Evolutionary conservation across 2,329 filamentous ascomycete genomes (phyloP).

Genomic region (Hawksworthiomyces lignivorus): DNA sequence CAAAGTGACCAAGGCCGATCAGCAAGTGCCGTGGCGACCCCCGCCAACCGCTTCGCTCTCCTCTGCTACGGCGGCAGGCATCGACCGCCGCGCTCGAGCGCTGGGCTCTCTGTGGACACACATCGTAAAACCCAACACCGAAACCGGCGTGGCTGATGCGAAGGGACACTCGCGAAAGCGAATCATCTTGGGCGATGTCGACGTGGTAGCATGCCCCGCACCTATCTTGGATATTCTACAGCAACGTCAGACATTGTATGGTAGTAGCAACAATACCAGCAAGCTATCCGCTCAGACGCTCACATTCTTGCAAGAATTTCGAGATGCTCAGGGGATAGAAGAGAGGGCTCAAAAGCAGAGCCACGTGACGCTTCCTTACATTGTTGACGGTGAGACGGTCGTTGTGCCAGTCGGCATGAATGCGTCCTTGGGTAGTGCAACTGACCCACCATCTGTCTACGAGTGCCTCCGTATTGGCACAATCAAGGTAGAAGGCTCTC

Average conservation of each 20-base stretch:
- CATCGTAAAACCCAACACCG: conserved; percentile 11
- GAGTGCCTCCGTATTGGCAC: conserved; percentile 20
- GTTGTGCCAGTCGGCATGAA: conserved; percentile 15
- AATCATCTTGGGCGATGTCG: conserved; percentile 31
- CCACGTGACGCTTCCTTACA: conserved; percentile 9
- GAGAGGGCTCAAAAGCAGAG: background rate
- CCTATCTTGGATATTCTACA: no score
- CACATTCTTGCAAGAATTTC: conserved; percentile 12
- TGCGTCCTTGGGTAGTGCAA: background rate
- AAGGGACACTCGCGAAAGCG: conserved; percentile 19
- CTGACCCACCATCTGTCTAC: conserved; percentile 2
- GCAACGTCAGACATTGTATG: no score
- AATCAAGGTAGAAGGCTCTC: conserved; percentile 29
- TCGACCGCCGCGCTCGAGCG: conserved; percentile 49
- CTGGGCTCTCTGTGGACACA: conserved; percentile 61
- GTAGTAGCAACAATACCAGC: no score
- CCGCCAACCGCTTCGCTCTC: conserved; percentile 47
- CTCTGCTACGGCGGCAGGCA: conserved; percentile 42
- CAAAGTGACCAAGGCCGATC: conserved; percentile 62
- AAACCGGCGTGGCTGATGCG: background rate
- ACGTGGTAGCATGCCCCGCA: conserved; percentile 16
- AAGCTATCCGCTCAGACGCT: background rate
- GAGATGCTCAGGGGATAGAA: background rate
- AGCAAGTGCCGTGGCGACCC: conserved; percentile 50
- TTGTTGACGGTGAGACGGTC: conserved; percentile 9